A percentile compares a stretch with the other conserved stretches of the same genome.
phyloP scores from a whole-genome alignment of 1,284 basidiomycete genomes.

The Melampsora americana region DNA sequence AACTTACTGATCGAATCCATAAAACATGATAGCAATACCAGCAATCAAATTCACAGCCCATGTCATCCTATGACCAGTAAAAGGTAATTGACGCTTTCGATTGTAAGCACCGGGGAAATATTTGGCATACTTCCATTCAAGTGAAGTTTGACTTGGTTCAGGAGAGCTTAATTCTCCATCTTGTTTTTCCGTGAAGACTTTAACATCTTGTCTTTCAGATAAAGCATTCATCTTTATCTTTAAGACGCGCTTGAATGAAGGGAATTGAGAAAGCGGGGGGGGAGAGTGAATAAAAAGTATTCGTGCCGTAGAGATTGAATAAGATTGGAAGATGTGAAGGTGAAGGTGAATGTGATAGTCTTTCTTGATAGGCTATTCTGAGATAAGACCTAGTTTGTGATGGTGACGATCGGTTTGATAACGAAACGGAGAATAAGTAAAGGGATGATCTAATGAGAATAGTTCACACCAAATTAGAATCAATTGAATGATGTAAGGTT shows the following conservation, averaged over 20 bases:
- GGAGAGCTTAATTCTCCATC: background rate
- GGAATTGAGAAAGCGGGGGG: no score
- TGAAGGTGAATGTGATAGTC: no score
- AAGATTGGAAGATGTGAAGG: no score
- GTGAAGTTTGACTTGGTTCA: background rate
- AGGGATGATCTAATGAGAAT: no score
- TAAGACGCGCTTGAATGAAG: background rate
- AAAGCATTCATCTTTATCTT: background rate
- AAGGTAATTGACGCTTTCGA: constrained; percentile 42
- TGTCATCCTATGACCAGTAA: constrained; percentile 45
- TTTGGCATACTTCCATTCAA: constrained; percentile 41
- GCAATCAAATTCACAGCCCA: constrained; percentile 45
- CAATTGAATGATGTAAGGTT: no score
- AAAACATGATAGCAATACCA: constrained; percentile 46
- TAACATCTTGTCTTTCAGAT: background rate
- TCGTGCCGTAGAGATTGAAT: no score
- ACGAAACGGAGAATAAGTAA: no score
- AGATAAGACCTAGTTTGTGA: no score
- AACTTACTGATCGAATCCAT: constrained; percentile 37
- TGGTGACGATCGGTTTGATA: no score
- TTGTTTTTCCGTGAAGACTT: background rate
- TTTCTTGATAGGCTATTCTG: no score
- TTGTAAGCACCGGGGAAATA: constrained; percentile 45
- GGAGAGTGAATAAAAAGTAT: no score
- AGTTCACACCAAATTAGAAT: no score